Evolutionary conservation across 1,139 yeast genomes (phyloP).

Genomic region (Blastobotrys illinoisensis): DNA sequence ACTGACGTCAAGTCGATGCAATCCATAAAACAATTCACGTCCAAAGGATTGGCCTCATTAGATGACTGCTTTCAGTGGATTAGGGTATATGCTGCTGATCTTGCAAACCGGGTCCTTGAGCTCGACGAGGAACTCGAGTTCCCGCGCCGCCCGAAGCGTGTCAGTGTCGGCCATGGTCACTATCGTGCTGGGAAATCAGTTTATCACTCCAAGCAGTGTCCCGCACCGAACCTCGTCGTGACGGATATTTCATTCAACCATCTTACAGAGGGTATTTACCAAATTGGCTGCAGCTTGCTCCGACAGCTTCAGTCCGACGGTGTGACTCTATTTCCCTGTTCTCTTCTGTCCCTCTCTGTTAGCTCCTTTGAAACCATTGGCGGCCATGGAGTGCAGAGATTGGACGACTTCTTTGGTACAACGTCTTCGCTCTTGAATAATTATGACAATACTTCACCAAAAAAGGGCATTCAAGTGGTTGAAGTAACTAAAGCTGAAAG

Average conservation of each 20-base stretch:
- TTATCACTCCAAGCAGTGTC: slow-evolving; percentile 20
- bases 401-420: slow-evolving; percentile 10
- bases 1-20: slow-evolving; percentile 79
- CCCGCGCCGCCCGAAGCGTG: slow-evolving; percentile 33
- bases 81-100: slow-evolving; percentile 74
- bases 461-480: neutral
- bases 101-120: slow-evolving; percentile 64
- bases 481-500: neutral
- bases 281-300: slow-evolving; percentile 27
- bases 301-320: slow-evolving; percentile 2
- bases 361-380: slow-evolving; percentile 11
- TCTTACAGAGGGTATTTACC: slow-evolving; percentile 22
- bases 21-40: slow-evolving; percentile 71
- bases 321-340: slow-evolving; percentile 9
- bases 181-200: neutral
- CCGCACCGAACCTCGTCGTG: slow-evolving; percentile 14
- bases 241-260: slow-evolving; percentile 15
- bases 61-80: slow-evolving; percentile 75
- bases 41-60: slow-evolving; percentile 46
- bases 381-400: slow-evolving; percentile 3
- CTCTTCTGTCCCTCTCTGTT: slow-evolving; percentile 11
- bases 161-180: slow-evolving; percentile 27
- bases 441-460: neutral
- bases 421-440: slow-evolving; percentile 2
- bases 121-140: slow-evolving; percentile 50